These are phyloP conservation scores for Ceraceosorus guamensis DNA, from an alignment of 1,284 basidiomycete genomes.

Conservation along the genomic window DNA sequence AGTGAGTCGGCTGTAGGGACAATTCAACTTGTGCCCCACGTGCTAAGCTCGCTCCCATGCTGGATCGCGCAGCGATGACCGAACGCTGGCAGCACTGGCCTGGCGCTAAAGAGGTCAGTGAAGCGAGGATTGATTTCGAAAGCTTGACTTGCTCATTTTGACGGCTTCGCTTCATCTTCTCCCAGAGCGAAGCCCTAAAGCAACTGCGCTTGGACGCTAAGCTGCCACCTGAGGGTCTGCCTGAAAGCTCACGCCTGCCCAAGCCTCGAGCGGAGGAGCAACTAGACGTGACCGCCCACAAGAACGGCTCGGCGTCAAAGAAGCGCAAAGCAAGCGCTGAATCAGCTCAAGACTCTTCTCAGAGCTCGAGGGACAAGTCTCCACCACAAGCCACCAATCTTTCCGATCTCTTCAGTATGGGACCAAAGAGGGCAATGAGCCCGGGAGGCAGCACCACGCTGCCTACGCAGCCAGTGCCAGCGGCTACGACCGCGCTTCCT, in stretches of 20 bases:
- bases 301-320: background rate
- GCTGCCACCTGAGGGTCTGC: constrained; percentile 36
- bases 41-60: background rate
- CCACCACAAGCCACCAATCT: background rate
- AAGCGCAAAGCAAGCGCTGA: background rate
- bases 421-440: too few relatives aligned
- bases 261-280: background rate
- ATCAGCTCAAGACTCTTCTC: background rate
- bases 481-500: background rate
- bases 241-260: constrained; percentile 15
- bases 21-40: background rate
- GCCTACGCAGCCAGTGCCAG: background rate
- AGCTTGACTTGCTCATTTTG: too few relatives aligned
- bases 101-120: constrained; percentile 18
- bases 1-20: constrained; percentile 1
- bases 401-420: too few relatives aligned
- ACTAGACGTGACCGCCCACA: background rate
- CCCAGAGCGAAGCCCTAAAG: constrained; percentile 24
- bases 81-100: constrained; percentile 38
- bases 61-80: constrained; percentile 16
- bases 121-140: background rate
- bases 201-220: constrained; percentile 33
- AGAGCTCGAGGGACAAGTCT: background rate
- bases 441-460: background rate
- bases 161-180: too few relatives aligned